Evolutionary conservation across 306 rosid species (phyloP).

Genomic region (Cucurbita argyrosperma): DNA sequence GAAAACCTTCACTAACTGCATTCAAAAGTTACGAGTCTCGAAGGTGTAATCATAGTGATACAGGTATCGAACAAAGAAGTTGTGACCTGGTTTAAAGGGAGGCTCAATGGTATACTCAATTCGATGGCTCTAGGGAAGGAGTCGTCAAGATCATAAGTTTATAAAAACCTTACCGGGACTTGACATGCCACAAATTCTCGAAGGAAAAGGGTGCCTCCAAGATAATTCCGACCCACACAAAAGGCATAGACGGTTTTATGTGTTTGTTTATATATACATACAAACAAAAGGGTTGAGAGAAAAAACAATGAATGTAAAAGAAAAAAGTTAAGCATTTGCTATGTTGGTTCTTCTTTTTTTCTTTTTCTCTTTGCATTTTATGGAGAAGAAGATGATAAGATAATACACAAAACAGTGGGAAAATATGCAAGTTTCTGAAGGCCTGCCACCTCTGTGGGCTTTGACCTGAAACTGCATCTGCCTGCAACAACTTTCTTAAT

Average conservation of each 20-base stretch:
- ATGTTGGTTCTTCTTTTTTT: neutral
- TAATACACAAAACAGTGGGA: slow-evolving; percentile 50
- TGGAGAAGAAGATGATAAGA: slow-evolving; percentile 23
- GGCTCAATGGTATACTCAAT: no score
- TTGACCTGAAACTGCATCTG: slow-evolving; percentile 64
- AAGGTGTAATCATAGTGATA: no score
- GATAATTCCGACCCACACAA: no score
- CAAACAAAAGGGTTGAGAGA: neutral
- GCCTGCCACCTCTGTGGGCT: slow-evolving; percentile 82
- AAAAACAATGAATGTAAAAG: neutral
- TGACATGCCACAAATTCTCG: no score
- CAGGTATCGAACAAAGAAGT: no score
- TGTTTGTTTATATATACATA: neutral
- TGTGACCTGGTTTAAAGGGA: no score
- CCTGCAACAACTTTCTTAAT: slow-evolving; percentile 37
- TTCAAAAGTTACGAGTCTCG: no score
- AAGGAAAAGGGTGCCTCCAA: no score
- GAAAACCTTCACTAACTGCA: no score
- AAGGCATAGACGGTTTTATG: neutral
- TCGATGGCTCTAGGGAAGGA: no score
- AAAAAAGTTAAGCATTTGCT: slow-evolving; percentile 2
- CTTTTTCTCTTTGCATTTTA: slow-evolving; percentile 28
- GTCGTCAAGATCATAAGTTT: no score
- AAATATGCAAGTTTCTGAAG: slow-evolving; percentile 43
- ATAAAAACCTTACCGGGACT: no score